phyloP scores from a whole-genome alignment of 495 filamentous ascomycete genomes.

The Tuber magnatum region DNA sequence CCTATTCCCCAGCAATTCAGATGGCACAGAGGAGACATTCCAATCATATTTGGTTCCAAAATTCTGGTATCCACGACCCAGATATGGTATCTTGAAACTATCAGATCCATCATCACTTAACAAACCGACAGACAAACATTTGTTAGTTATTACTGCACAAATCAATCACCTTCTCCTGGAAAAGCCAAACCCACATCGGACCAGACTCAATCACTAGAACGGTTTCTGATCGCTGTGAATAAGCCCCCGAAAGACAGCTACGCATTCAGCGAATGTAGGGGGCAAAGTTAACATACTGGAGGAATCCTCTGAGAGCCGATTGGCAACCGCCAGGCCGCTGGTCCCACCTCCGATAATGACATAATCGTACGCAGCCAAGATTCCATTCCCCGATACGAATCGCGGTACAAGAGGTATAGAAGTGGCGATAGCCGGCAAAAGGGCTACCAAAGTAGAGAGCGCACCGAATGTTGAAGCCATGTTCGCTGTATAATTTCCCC shows the following conservation, averaged over 20 bases:
- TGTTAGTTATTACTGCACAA: background rate
- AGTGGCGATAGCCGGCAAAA: background rate
- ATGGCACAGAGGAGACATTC: constrained; percentile 19
- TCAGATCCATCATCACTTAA: background rate
- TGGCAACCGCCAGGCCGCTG: constrained; percentile 47
- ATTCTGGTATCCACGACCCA: background rate
- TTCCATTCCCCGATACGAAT: background rate
- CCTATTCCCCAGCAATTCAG: constrained; percentile 32
- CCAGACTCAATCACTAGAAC: constrained; percentile 47
- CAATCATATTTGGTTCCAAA: constrained; percentile 19
- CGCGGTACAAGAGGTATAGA: background rate
- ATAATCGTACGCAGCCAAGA: constrained; percentile 47
- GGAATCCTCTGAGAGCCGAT: constrained; percentile 44
- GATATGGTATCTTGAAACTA: background rate
- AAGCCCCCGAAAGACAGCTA: background rate
- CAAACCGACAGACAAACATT: background rate
- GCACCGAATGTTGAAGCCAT: background rate
- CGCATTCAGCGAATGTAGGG: background rate
- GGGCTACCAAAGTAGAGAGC: background rate
- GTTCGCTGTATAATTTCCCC: background rate
- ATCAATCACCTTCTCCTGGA: background rate
- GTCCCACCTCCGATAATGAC: constrained; percentile 52
- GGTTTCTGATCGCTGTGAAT: constrained; percentile 36
- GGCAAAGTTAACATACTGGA: constrained; percentile 27
- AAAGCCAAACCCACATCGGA: constrained; percentile 39